Conservation (phyloP, 306 rosid genomes). For the Cucurbita maxima region DNA sequence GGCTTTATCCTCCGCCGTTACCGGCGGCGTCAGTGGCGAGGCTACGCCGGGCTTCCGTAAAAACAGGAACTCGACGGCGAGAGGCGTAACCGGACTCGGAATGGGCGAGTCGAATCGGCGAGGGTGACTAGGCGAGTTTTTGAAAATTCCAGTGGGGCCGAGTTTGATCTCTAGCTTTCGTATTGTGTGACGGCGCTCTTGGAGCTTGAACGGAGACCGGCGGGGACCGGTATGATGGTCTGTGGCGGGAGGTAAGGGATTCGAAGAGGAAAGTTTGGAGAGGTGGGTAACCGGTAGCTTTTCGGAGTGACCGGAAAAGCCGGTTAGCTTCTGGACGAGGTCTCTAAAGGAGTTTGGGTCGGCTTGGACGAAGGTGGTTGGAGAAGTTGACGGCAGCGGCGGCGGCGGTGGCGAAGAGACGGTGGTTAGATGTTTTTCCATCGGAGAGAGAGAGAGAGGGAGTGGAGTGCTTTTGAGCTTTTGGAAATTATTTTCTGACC, state of each 20-base stretch:
- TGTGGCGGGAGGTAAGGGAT: background rate
- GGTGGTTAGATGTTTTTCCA: background rate
- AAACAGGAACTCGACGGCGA: constrained; percentile 10
- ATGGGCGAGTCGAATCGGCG: constrained; percentile 18
- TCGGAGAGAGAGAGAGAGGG: background rate
- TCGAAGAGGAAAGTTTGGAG: constrained; percentile 6
- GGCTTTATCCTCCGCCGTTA: constrained; percentile 17
- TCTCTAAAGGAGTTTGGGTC: constrained; percentile 27
- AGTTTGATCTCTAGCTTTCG: constrained; percentile 32
- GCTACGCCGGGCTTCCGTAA: constrained; percentile 12
- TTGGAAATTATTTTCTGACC: background rate
- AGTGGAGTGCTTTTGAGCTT: background rate
- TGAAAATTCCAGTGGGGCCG: constrained; percentile 14
- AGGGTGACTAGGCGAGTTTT: constrained; percentile 3
- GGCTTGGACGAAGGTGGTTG: constrained; percentile 41
- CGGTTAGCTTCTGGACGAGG: constrained; percentile 37
- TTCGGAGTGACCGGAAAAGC: constrained; percentile 25
- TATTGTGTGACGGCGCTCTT: constrained; percentile 31
- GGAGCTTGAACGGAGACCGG: constrained; percentile 36
- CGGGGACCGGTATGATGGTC: constrained; percentile 21
- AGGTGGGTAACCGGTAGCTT: constrained; percentile 22
- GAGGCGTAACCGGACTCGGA: constrained; percentile 29
- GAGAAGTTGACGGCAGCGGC: constrained; percentile 20
- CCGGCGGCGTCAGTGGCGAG: constrained; percentile 17
- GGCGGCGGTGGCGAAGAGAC: constrained; percentile 18